A percentile compares a stretch with the other conserved stretches of the same genome.
Conservation (phyloP, 306 rosid species). For the Cucurbita pepo region DNA sequence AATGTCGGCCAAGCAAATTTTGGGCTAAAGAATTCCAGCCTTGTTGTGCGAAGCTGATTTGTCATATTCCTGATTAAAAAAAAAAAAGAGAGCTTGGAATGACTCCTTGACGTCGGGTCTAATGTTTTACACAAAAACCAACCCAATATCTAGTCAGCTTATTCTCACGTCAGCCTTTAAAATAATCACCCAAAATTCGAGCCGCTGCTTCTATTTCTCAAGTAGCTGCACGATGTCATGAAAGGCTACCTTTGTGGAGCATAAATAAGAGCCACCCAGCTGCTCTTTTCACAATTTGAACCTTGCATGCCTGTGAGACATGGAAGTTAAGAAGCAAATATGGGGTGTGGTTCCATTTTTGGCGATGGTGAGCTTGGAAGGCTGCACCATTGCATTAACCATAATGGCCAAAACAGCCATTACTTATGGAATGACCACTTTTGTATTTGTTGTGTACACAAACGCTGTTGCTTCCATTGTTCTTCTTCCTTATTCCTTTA, state of each 20-base stretch:
- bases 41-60: background rate
- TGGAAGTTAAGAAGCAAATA: conserved; percentile 8
- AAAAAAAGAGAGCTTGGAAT: background rate
- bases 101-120: background rate
- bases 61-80: background rate
- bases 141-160: background rate
- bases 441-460: conserved; percentile 51
- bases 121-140: background rate
- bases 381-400: conserved; percentile 44
- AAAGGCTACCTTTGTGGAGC: conserved; percentile 12
- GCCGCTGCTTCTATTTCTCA: conserved; percentile 19
- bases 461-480: conserved; percentile 38
- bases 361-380: conserved; percentile 56
- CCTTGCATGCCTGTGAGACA: background rate
- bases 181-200: conserved; percentile 1
- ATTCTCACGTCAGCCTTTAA: background rate
- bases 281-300: no score
- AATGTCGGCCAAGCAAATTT: conserved; percentile 1
- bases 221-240: conserved; percentile 11
- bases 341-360: conserved; percentile 31
- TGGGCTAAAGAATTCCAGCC: background rate
- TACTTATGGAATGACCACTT: conserved; percentile 51
- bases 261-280: background rate
- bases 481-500: conserved; percentile 42
- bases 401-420: conserved; percentile 50